phyloP scores from a whole-genome alignment of 2,329 filamentous ascomycete genomes.

The Lachnellula arida region DNA sequence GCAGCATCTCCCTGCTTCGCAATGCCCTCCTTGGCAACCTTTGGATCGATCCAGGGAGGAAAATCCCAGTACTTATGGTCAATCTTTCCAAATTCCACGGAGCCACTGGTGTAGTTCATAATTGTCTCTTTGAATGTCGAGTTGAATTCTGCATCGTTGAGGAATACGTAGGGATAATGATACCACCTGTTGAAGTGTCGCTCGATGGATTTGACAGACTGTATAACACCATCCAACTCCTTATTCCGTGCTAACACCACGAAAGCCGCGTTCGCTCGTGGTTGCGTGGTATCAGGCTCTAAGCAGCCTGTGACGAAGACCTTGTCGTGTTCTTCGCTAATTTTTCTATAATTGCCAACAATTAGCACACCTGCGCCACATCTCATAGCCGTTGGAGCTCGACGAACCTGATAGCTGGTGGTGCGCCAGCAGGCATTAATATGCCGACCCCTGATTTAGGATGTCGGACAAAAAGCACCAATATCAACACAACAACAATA shows the following conservation, averaged over 20 bases:
- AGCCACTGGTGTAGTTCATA: slow-evolving; percentile 79
- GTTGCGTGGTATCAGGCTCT: slow-evolving; percentile 70
- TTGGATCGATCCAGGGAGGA: slow-evolving; percentile 91
- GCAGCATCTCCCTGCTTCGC: slow-evolving; percentile 93
- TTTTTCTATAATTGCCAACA: slow-evolving; percentile 59
- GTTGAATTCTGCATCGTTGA: slow-evolving; percentile 98
- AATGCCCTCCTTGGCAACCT: slow-evolving; percentile 93
- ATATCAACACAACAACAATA: slow-evolving; percentile 84
- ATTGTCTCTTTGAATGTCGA: slow-evolving; percentile 86
- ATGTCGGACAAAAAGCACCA: slow-evolving; percentile 84
- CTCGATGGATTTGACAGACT: slow-evolving; percentile 97
- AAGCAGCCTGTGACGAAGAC: slow-evolving; percentile 90
- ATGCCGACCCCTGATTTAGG: slow-evolving; percentile 77
- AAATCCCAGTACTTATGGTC: slow-evolving; percentile 90
- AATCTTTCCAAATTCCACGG: slow-evolving; percentile 92
- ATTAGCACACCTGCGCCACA: slow-evolving; percentile 12
- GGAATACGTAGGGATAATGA: slow-evolving; percentile 95
- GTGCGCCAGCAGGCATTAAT: slow-evolving; percentile 81
- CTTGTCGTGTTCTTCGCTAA: slow-evolving; percentile 95
- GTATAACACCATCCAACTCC: slow-evolving; percentile 90
- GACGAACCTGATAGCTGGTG: slow-evolving; percentile 78
- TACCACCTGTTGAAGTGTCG: slow-evolving; percentile 99
- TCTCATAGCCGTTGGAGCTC: background rate
- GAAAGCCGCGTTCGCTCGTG: slow-evolving; percentile 89
- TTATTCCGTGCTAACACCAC: slow-evolving; percentile 95